phyloP scores from a whole-genome alignment of 2,329 filamentous ascomycete genomes.

The Sporothrix euskadiensis region DNA sequence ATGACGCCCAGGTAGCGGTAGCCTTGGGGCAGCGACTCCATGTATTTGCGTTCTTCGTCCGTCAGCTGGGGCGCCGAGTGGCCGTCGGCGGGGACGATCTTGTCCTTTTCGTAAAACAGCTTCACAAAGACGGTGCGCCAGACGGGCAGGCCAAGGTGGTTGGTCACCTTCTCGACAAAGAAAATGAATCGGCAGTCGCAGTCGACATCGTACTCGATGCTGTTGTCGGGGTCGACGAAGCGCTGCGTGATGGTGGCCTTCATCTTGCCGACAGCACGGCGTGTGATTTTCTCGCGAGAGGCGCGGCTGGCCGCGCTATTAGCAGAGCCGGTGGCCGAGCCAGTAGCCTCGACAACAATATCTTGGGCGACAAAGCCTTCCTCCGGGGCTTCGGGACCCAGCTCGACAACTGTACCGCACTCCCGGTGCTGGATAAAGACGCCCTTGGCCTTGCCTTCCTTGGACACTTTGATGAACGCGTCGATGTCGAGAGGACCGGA shows the following conservation, averaged over 20 bases:
- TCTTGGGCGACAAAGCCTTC: constrained; percentile 10
- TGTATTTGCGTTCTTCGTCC: constrained; percentile 40
- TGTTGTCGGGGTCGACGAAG: constrained; percentile 40
- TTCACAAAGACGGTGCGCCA: constrained; percentile 51
- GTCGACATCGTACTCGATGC: constrained; percentile 50
- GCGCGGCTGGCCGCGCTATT: background rate
- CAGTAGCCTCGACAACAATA: background rate
- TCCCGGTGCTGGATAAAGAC: constrained; percentile 61
- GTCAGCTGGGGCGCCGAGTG: constrained; percentile 43
- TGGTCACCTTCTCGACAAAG: constrained; percentile 43
- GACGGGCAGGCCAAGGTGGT: too few species aligned
- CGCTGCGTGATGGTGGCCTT: constrained; percentile 53
- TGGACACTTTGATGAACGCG: constrained; percentile 52
- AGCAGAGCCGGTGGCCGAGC: background rate
- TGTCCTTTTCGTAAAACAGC: constrained; percentile 54
- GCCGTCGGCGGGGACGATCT: constrained; percentile 50
- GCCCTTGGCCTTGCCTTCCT: constrained; percentile 51
- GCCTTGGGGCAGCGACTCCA: constrained; percentile 46
- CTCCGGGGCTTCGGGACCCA: constrained; percentile 31
- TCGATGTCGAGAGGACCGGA: constrained; percentile 46
- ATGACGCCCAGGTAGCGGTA: constrained; percentile 51
- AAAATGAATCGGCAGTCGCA: constrained; percentile 54
- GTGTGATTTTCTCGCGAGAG: constrained; percentile 38
- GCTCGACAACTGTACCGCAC: constrained; percentile 35
- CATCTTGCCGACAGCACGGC: constrained; percentile 47